Evolutionary conservation across 306 rosid genomes (phyloP).

Genomic region (Rosa multiflora): DNA sequence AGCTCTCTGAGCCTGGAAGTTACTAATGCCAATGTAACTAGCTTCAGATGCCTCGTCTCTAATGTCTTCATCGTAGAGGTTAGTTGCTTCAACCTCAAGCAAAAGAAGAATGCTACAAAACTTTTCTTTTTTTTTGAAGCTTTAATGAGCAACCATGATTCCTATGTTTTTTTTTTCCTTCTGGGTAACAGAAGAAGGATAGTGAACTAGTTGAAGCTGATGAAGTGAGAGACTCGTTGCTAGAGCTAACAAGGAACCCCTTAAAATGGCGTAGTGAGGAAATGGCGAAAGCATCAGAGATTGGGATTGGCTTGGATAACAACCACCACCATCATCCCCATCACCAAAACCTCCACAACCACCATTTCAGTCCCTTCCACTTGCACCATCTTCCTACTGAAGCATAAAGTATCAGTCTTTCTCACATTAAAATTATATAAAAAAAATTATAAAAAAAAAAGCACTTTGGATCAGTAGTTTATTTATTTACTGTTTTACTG

Average conservation of each 20-base stretch:
- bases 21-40: slow-evolving; percentile 76
- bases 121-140: neutral
- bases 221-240: slow-evolving; percentile 66
- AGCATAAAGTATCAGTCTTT: slow-evolving; percentile 16
- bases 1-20: slow-evolving; percentile 72
- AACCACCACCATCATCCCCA: slow-evolving; percentile 32
- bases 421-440: neutral
- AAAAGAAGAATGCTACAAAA: neutral
- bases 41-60: slow-evolving; percentile 75
- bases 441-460: neutral
- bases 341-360: slow-evolving; percentile 33
- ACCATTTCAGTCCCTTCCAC: slow-evolving; percentile 42
- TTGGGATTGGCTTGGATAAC: slow-evolving; percentile 38
- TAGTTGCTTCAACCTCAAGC: slow-evolving; percentile 11
- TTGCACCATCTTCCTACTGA: slow-evolving; percentile 45
- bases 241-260: slow-evolving; percentile 71
- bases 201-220: slow-evolving; percentile 71
- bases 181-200: slow-evolving; percentile 62
- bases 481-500: neutral
- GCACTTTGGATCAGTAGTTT: neutral
- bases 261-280: slow-evolving; percentile 43
- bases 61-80: slow-evolving; percentile 86
- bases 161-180: neutral
- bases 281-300: slow-evolving; percentile 42
- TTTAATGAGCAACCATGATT: neutral